These are phyloP conservation scores for Suillus bovinus DNA, from an alignment of 768 basidiomycete species.

Conservation along the genomic window DNA sequence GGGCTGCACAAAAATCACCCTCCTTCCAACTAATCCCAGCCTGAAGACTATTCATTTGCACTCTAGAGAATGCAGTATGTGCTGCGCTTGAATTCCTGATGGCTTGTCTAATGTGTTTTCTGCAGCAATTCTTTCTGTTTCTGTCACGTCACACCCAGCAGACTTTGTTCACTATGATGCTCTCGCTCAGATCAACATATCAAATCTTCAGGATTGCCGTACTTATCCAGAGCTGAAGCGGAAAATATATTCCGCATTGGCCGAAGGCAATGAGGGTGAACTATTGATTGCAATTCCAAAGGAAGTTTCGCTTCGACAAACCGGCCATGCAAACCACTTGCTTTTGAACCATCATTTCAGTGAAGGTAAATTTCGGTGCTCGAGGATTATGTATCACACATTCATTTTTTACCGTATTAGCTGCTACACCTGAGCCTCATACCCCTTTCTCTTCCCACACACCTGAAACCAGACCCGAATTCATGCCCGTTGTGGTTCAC, in stretches of 20 bases:
- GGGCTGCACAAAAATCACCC: conserved; percentile 94
- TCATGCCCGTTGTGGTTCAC: conserved; percentile 70
- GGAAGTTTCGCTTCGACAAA: conserved; percentile 68
- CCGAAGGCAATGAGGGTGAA: conserved; percentile 94
- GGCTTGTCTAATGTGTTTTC: conserved; percentile 23
- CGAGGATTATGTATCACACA: not conserved
- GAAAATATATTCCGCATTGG: conserved; percentile 84
- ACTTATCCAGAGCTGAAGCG: conserved; percentile 93
- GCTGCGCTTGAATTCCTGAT: conserved; percentile 14
- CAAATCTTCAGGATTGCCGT: conserved; percentile 76
- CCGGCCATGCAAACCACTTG: conserved; percentile 42
- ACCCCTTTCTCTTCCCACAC: conserved; percentile 48
- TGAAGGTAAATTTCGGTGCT: conserved; percentile 48
- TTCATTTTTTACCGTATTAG: conserved; percentile 34
- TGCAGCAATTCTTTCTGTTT: conserved; percentile 71
- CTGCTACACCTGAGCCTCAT: conserved; percentile 82
- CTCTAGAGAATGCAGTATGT: conserved; percentile 84
- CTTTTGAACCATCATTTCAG: conserved; percentile 44
- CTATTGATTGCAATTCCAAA: conserved; percentile 84
- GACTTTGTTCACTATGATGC: conserved; percentile 82
- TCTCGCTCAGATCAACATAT: conserved; percentile 62
- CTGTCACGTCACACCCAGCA: conserved; percentile 67
- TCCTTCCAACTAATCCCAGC: conserved; percentile 77
- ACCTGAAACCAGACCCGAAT: conserved; percentile 56
- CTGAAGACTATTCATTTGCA: conserved; percentile 86